Evolutionary conservation across 495 filamentous ascomycete species (phyloP), one percentile per base, ranked within the genome.

Genomic region (Aspergillus homomorphus): DNA sequence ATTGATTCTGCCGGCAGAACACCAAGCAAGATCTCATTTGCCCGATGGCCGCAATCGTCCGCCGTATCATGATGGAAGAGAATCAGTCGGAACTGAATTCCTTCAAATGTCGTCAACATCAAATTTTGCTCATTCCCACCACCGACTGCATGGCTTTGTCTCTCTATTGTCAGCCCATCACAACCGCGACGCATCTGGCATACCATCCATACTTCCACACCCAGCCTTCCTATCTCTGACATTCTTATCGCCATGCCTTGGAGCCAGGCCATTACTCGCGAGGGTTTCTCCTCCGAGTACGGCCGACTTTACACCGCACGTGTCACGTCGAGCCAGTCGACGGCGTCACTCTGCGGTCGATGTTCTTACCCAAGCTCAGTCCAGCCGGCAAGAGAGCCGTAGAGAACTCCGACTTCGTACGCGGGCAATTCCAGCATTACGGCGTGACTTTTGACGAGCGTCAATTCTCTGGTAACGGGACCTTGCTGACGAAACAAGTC

Each of bases 381-480:
- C 43, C 19, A 10, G 51, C 53, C 33, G 51, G 12, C 26, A 54
- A 26, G 19, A 0, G 15, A 18, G 5, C 49, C 19, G 33, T 20
- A 6, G 44, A 49, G 4, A 5, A 28, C 51, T 4, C 12, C 24
- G 26, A 54, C 43, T 54, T 59, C 20, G 51, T 59, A 19, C 51
- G 51, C 57, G 50, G 26, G 16, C 57, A 59, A 21, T n/a, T 54
- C 12, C 50, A 59, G 15, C 57, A 54, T 26, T 54, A 59, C 26
- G 57, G 18, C 4, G 57, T 59, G 26, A n/a, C 18, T 3, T 54
- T 54, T 22, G 51, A 59, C 24, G 42, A 54, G 19, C 1, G 0
- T 3, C 4, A 54, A 4, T 43, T 54, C 44, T 24, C 57, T 7
- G 57, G 57, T 4, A 54, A 54, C 16, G 51, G 57, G 20, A 54